These are phyloP conservation scores for Lipomyces sp. DNA, from an alignment of 805 yeast species.

Conservation along the genomic window DNA sequence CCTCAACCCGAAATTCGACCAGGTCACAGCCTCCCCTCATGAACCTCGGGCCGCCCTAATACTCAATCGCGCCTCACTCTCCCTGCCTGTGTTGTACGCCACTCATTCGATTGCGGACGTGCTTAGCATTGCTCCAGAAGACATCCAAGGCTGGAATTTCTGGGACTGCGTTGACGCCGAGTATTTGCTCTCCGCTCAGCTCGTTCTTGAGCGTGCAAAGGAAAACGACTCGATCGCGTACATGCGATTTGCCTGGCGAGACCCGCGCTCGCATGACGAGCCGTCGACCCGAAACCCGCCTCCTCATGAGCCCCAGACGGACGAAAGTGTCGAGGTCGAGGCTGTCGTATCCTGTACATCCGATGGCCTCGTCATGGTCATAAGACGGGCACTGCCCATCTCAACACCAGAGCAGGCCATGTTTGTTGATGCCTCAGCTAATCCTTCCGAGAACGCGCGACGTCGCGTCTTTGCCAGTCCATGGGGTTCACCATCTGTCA, in stretches of 20 bases:
- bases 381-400: conserved; percentile 9
- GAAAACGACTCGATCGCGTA: conserved; percentile 15
- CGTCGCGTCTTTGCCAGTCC: conserved; percentile 9
- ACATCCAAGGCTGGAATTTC: conserved; percentile 10
- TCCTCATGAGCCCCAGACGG: background rate
- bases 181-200: conserved; percentile 9
- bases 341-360: conserved; percentile 12
- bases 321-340: background rate
- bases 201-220: conserved; percentile 16
- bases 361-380: conserved; percentile 18
- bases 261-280: conserved; percentile 11
- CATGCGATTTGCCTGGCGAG: conserved; percentile 15
- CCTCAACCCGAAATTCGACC: conserved; percentile 1
- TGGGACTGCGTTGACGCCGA: conserved; percentile 15
- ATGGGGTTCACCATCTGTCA: conserved; percentile 4
- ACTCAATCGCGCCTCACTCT: conserved; percentile 10
- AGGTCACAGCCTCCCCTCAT: background rate
- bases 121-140: conserved; percentile 5
- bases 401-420: background rate
- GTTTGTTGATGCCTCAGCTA: background rate
- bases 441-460: background rate
- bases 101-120: conserved; percentile 2
- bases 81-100: conserved; percentile 16
- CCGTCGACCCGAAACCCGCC: conserved; percentile 4
- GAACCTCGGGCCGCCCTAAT: conserved; percentile 21